Conservation (phyloP, 352 stramenopile species). For the Globisporangium solare region DNA sequence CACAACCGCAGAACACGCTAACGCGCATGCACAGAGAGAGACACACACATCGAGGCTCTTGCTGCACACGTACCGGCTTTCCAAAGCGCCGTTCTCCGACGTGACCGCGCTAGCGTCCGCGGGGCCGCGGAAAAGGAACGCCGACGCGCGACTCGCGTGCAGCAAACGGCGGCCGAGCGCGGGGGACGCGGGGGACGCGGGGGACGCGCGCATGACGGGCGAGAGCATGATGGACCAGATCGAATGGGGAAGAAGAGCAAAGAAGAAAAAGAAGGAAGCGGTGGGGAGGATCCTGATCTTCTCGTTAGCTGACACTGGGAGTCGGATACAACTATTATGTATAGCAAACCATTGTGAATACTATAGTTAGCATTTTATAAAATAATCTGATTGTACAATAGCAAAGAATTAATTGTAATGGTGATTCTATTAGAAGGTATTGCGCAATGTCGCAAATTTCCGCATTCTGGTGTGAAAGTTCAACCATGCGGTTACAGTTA, state of each 20-base stretch:
- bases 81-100: conserved; percentile 37
- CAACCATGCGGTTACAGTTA: too few species aligned
- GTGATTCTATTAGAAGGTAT: too few species aligned
- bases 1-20: not conserved
- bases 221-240: not conserved
- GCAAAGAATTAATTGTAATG: too few species aligned
- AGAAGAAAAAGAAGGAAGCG: too few species aligned
- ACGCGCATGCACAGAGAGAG: not conserved
- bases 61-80: conserved; percentile 40
- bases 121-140: conserved; percentile 52
- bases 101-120: conserved; percentile 44
- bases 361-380: too few species aligned
- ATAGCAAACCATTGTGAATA: too few species aligned
- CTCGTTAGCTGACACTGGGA: not conserved
- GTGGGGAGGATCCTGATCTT: too few species aligned
- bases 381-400: too few species aligned
- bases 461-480: too few species aligned
- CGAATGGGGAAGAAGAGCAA: too few species aligned
- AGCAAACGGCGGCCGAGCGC: conserved; percentile 19
- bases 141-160: conserved; percentile 29
- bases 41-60: not conserved
- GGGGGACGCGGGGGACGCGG: not conserved
- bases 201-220: not conserved
- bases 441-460: too few species aligned
- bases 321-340: too few species aligned